phyloP scores from a whole-genome alignment of 805 yeast genomes.

The Ogataea philodendri region DNA sequence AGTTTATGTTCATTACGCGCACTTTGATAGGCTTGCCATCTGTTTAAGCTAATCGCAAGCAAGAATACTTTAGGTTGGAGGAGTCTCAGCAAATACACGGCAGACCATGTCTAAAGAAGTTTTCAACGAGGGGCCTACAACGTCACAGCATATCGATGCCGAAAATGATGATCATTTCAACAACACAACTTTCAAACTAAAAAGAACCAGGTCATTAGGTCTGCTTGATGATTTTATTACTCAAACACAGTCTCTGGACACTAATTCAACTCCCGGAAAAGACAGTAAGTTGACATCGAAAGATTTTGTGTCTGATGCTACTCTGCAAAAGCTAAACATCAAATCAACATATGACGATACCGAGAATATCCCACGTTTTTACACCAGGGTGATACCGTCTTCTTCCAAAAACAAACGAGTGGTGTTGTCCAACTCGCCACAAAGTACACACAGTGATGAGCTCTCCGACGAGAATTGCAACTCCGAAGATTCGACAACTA shows the following conservation, averaged over 20 bases:
- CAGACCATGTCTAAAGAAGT: conserved; percentile 31
- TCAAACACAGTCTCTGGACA: conserved; percentile 23
- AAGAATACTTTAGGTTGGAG: background rate
- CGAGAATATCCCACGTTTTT: conserved; percentile 28
- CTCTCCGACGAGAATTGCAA: conserved; percentile 26
- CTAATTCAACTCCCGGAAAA: conserved; percentile 27
- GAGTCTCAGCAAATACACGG: background rate
- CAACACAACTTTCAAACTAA: conserved; percentile 67
- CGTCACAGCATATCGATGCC: conserved; percentile 68
- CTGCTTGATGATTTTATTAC: conserved; percentile 60
- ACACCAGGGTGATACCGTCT: conserved; percentile 28
- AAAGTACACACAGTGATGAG: conserved; percentile 28
- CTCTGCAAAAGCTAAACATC: conserved; percentile 73
- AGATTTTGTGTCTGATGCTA: conserved; percentile 89
- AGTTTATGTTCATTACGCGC: conserved; percentile 3
- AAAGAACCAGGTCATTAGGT: conserved; percentile 82
- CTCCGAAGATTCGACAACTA: conserved; percentile 31
- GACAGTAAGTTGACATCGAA: conserved; percentile 85
- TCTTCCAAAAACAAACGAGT: conserved; percentile 15
- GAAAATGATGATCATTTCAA: conserved; percentile 68
- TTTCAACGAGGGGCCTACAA: conserved; percentile 59
- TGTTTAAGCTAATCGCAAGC: conserved; percentile 4
- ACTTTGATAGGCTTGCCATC: background rate
- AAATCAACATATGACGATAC: conserved; percentile 22
- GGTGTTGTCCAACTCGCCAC: conserved; percentile 23